phyloP scores from a whole-genome alignment of 306 rosid genomes.

The Rosa rugosa region DNA sequence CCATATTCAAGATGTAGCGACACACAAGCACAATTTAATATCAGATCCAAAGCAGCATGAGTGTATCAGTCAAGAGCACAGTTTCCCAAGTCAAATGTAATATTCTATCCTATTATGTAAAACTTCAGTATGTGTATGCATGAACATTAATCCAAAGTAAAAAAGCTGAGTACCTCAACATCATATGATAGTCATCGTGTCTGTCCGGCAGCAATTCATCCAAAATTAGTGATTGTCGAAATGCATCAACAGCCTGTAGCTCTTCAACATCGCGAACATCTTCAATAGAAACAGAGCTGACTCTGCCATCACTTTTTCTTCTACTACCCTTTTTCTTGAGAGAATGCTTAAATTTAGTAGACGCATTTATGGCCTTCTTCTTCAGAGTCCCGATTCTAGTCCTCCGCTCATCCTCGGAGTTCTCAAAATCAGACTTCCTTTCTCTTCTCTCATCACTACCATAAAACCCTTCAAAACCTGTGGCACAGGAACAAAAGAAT shows the following conservation, averaged over 20 bases:
- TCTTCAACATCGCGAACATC: constrained; percentile 91
- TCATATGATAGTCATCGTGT: constrained; percentile 87
- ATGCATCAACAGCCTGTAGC: constrained; percentile 75
- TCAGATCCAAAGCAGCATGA: neutral
- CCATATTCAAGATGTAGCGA: neutral
- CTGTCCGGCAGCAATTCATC: constrained; percentile 81
- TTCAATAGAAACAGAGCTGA: constrained; percentile 95
- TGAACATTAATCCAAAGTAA: constrained; percentile 6
- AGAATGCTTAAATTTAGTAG: constrained; percentile 85
- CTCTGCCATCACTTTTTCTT: constrained; percentile 81
- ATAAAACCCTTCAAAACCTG: constrained; percentile 94
- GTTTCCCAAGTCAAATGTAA: too few species aligned
- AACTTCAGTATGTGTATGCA: constrained; percentile 1
- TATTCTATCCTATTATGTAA: neutral
- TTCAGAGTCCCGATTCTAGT: constrained; percentile 85
- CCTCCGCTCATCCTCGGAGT: constrained; percentile 92
- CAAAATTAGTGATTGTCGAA: constrained; percentile 64
- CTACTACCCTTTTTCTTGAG: constrained; percentile 84
- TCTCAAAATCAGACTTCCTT: constrained; percentile 88
- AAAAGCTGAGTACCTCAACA: constrained; percentile 61
- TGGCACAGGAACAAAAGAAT: constrained; percentile 11
- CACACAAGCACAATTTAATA: neutral
- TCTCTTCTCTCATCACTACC: constrained; percentile 93
- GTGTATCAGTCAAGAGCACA: neutral
- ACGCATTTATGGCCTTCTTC: constrained; percentile 94